These are phyloP conservation scores for Aspergillus carlsbadensis DNA, from an alignment of 495 filamentous ascomycete species.

Conservation along the genomic window DNA sequence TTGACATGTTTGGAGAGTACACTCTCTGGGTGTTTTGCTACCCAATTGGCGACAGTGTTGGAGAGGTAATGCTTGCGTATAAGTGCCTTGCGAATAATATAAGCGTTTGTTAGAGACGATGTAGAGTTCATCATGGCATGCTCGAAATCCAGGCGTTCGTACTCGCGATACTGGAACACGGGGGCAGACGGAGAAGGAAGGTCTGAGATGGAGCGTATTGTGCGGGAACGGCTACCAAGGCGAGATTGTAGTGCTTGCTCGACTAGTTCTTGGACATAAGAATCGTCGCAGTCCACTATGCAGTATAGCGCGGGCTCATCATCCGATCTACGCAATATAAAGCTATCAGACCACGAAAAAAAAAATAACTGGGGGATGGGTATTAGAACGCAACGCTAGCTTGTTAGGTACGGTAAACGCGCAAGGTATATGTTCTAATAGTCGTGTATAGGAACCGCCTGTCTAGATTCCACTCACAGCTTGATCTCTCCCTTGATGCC, in stretches of 20 bases:
- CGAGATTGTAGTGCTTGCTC: constrained; percentile 63
- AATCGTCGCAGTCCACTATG: constrained; percentile 78
- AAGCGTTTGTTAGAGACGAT: constrained; percentile 70
- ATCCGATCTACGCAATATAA: constrained; percentile 39
- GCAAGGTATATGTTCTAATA: constrained; percentile 30
- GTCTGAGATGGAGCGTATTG: constrained; percentile 46
- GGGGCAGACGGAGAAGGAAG: constrained; percentile 44
- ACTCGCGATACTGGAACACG: constrained; percentile 79
- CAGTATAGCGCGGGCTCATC: constrained; percentile 58
- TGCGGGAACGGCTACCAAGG: constrained; percentile 49
- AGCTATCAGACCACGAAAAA: constrained; percentile 37
- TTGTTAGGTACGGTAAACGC: constrained; percentile 27
- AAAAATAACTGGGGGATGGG: constrained; percentile 13
- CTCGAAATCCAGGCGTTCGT: constrained; percentile 83
- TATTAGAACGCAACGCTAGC: constrained; percentile 20
- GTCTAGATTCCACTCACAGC: constrained; percentile 70
- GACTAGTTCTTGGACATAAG: constrained; percentile 83
- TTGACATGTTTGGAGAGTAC: constrained; percentile 67
- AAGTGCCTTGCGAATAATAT: constrained; percentile 94
- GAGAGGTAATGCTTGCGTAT: constrained; percentile 93
- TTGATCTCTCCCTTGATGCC: constrained; percentile 73
- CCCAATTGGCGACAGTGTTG: constrained; percentile 74
- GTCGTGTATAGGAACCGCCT: constrained; percentile 20
- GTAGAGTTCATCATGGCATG: constrained; percentile 59
- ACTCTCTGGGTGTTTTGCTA: constrained; percentile 74